phyloP scores from a whole-genome alignment of 495 filamentous ascomycete genomes.

The Friedmanniomyces simplex region DNA sequence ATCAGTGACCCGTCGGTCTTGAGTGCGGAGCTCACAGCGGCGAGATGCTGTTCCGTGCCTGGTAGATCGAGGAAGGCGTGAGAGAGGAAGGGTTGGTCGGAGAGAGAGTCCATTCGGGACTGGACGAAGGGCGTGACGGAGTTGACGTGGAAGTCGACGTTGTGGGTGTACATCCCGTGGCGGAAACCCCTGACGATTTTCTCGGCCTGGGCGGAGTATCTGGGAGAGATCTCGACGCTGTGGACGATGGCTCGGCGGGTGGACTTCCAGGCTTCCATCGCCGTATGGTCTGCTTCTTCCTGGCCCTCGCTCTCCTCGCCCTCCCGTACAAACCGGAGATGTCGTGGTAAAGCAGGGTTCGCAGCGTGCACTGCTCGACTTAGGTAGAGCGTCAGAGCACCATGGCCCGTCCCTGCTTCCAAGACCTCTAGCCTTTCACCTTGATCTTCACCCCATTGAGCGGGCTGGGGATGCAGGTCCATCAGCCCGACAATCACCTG shows the following conservation, averaged over 20 bases:
- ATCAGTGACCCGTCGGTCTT: constrained; percentile 50
- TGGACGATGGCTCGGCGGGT: constrained; percentile 56
- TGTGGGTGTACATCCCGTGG: constrained; percentile 52
- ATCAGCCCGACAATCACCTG: constrained; percentile 61
- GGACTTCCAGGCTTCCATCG: constrained; percentile 4
- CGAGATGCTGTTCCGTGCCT: constrained; percentile 46
- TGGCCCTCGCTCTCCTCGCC: background rate
- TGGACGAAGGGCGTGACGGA: constrained; percentile 47
- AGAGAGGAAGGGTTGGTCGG: constrained; percentile 47
- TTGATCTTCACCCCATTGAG: constrained; percentile 12
- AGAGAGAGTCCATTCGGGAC: background rate
- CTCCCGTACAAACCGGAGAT: too few relatives aligned
- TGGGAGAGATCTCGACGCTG: constrained; percentile 52
- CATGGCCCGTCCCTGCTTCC: constrained; percentile 74
- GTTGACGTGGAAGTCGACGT: constrained; percentile 65
- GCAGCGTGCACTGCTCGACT: constrained; percentile 66
- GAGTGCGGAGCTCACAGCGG: constrained; percentile 46
- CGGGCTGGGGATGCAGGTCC: constrained; percentile 46
- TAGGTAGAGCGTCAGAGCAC: constrained; percentile 61
- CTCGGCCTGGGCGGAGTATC: constrained; percentile 50
- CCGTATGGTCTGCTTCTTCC: constrained; percentile 1
- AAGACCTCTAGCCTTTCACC: constrained; percentile 51
- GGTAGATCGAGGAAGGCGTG: constrained; percentile 65
- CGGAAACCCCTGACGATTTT: constrained; percentile 54
- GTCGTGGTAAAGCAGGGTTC: constrained; percentile 37